phyloP scores from a whole-genome alignment of 163 green algal species.

The Chlamydomonas reinhardtii region DNA sequence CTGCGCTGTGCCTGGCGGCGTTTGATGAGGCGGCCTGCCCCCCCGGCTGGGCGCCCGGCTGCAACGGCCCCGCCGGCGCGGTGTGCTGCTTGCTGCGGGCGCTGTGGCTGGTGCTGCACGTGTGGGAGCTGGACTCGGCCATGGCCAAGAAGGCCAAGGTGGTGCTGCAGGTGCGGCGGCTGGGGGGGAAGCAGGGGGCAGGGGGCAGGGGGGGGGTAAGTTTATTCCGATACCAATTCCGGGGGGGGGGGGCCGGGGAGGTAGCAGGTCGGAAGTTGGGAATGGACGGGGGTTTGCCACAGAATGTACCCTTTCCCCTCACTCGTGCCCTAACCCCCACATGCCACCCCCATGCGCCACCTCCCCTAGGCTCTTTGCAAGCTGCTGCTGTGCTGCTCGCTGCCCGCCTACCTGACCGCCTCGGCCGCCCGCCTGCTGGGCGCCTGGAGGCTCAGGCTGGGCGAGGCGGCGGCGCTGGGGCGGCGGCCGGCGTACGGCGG shows the following conservation, averaged over 20 bases:
- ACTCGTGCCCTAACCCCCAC: no score
- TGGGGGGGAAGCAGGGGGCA: no score
- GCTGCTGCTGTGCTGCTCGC: slow-evolving; percentile 8
- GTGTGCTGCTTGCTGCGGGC: slow-evolving; percentile 23
- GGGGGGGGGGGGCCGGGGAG: not conserved
- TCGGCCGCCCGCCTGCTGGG: slow-evolving; percentile 17
- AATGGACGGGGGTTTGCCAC: no score
- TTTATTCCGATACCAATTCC: no score
- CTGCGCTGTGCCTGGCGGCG: not conserved
- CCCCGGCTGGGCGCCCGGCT: not conserved
- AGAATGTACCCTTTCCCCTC: no score
- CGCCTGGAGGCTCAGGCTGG: slow-evolving; percentile 23
- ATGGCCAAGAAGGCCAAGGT: not conserved
- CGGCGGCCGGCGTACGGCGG: slow-evolving; percentile 11
- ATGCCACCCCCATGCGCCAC: not conserved
- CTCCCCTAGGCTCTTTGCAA: slow-evolving; percentile 11
- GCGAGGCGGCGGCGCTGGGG: not conserved
- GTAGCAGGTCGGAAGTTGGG: no score
- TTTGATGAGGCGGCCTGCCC: slow-evolving; percentile 34
- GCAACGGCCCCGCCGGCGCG: slow-evolving; percentile 9
- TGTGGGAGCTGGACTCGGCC: slow-evolving; percentile 37
- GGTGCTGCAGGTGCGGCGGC: slow-evolving; percentile 18
- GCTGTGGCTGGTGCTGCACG: slow-evolving; percentile 21
- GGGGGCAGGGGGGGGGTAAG: not conserved
- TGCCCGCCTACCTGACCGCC: slow-evolving; percentile 11